Base-by-base conservation (phyloP, 139 green algal species). In the Tetradesmus lagerheimii region DNA sequence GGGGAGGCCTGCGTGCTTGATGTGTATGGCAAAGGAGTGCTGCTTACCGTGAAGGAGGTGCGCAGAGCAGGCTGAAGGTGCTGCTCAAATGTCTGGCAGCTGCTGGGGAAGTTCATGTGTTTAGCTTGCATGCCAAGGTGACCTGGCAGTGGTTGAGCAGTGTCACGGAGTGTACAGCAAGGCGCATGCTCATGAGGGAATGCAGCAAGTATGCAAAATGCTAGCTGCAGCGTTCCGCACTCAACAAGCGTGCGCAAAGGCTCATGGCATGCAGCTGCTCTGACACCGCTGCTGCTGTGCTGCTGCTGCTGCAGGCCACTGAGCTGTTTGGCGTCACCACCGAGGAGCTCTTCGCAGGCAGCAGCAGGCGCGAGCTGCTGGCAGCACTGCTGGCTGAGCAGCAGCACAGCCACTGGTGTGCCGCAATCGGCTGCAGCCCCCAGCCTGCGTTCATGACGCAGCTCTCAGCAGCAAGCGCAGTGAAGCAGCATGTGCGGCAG, bases 1-100 rank as follows among this genome's bases (percentile, higher is more conserved):
- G 93, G 93, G 5, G 86, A 93, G 85, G 62, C 88, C n/a, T 93
- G 92, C 50, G 90, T 97, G 39, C 89, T 97, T 25, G 95, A 97
- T 76, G 86, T 94, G 35, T 96, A 97, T 75, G 92, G 94, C 80
- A 47, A 90, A 27, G 95, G 95, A 0, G 91, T 80, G 15, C 81
- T 96, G 88, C 90, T 96, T 3, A 62, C 89, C 2, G n/a, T 90
- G 39, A 77, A 90, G 4, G 94, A 96, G 94, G 94, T 94, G 77
- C 34, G 89, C 35, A 37, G 39, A 2, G 16, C 41, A 4, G 29
- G 45, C 29, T 39, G 23, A 35, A 15, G 41, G 20, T 45, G 43
- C 9, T 43, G 41, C 43, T 86, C n/a, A n/a, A n/a, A n/a, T n/a
- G n/a, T n/a, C n/a, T 34, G 25, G 27, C 41, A n/a, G 29, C 41